phyloP scores from a whole-genome alignment of 495 filamentous ascomycete genomes.

The Aeminium ludgeri region DNA sequence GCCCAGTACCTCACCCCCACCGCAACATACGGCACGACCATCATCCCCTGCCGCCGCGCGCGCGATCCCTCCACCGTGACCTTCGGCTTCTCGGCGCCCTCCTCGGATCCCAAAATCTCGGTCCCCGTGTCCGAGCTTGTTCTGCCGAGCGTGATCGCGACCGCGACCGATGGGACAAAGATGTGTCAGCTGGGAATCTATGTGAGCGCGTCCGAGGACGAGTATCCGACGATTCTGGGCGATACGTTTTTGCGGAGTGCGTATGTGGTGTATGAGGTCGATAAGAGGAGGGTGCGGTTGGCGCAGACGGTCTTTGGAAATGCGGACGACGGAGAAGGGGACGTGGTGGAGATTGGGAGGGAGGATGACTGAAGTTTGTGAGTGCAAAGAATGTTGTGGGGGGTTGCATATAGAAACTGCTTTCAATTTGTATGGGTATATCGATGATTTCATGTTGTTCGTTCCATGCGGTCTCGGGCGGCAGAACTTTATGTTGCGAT shows the following conservation, averaged over 20 bases:
- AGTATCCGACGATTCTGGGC: slow-evolving; percentile 7
- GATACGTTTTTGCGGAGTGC: slow-evolving; percentile 13
- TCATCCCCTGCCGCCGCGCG: slow-evolving; percentile 4
- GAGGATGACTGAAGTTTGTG: no score
- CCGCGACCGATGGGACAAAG: not conserved
- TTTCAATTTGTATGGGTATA: no score
- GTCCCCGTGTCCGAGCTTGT: slow-evolving; percentile 3
- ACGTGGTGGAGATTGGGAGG: slow-evolving; percentile 1
- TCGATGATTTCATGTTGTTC: no score
- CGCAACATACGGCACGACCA: slow-evolving; percentile 2
- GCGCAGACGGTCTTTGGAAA: slow-evolving; percentile 5
- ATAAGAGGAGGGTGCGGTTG: not conserved
- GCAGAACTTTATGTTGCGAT: no score
- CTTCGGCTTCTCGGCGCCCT: slow-evolving; percentile 1
- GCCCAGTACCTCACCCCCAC: slow-evolving; percentile 1
- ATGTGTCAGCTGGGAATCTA: slow-evolving; percentile 10
- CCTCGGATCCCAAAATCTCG: slow-evolving; percentile 4
- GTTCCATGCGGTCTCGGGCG: no score
- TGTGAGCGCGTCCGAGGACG: not conserved
- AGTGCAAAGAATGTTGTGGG: no score
- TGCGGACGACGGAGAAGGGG: no score
- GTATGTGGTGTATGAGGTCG: slow-evolving; percentile 15
- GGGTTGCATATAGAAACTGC: no score
- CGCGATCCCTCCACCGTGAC: not conserved
- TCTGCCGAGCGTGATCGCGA: not conserved